These are phyloP conservation scores for Staphylotrichum longicolle DNA, from an alignment of 495 filamentous ascomycete genomes.

Conservation along the genomic window DNA sequence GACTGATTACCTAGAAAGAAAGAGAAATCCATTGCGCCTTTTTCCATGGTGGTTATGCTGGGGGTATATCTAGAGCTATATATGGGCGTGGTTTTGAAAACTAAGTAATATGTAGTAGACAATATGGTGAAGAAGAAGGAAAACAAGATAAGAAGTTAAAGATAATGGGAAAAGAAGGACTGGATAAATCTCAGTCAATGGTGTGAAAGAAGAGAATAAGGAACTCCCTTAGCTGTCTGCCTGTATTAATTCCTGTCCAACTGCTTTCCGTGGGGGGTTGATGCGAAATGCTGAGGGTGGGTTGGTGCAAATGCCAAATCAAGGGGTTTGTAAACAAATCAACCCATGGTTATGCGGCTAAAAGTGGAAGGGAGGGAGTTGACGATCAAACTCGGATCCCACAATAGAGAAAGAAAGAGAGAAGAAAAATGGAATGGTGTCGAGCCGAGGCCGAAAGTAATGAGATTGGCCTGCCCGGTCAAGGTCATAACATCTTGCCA, in stretches of 20 bases:
- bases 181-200: too few species aligned
- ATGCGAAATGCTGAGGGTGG: too few species aligned
- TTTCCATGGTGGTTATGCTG: constrained; percentile 5
- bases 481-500: constrained; percentile 27
- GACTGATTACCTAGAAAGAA: background rate
- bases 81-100: background rate
- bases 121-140: background rate
- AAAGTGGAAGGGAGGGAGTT: background rate
- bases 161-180: background rate
- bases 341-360: too few species aligned
- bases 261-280: too few species aligned
- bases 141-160: background rate
- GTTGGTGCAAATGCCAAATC: too few species aligned
- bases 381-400: background rate
- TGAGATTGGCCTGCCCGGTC: background rate
- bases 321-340: too few species aligned
- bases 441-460: background rate
- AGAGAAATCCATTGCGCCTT: constrained; percentile 1
- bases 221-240: too few species aligned
- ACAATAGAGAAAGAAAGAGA: background rate
- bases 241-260: too few species aligned
- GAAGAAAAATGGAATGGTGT: background rate
- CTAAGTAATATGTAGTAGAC: background rate
- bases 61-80: constrained; percentile 12
- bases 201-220: too few species aligned